Evolutionary conservation across 345 rosid species (phyloP).

Genomic region (Heritiera fomes): DNA sequence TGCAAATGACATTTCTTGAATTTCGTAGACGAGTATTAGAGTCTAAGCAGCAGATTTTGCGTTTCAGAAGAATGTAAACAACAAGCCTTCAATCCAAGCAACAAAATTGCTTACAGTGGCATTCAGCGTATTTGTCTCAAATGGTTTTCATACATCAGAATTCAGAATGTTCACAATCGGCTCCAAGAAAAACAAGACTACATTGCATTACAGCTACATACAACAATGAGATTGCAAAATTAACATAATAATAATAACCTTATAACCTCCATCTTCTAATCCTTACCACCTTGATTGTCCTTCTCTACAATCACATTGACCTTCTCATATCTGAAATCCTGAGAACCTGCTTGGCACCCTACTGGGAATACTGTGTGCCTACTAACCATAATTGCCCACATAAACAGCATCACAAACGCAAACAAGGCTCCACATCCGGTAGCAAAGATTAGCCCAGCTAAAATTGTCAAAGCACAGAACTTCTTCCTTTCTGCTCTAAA

Average conservation of each 20-base stretch:
- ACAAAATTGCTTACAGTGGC: neutral
- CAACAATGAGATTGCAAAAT: slow-evolving; percentile 16
- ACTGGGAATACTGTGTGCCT: slow-evolving; percentile 30
- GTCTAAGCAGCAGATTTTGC: slow-evolving; percentile 1
- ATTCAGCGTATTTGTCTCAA: neutral
- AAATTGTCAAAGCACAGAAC: slow-evolving; percentile 37
- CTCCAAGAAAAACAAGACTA: neutral
- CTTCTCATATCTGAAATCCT: slow-evolving; percentile 49
- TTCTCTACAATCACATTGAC: slow-evolving; percentile 37
- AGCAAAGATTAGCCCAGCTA: slow-evolving; percentile 46
- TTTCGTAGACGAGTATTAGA: neutral
- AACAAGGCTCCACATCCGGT: slow-evolving; percentile 48
- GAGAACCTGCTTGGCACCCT: slow-evolving; percentile 20
- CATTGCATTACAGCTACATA: slow-evolving; percentile 15
- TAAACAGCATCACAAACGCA: slow-evolving; percentile 37
- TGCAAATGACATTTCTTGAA: neutral
- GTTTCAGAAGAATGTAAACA: neutral
- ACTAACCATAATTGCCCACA: slow-evolving; percentile 38
- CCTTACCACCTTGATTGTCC: slow-evolving; percentile 19
- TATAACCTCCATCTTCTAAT: slow-evolving; percentile 15
- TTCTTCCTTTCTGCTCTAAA: slow-evolving; percentile 22
- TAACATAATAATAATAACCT: slow-evolving; percentile 6
- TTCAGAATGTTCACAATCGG: neutral
- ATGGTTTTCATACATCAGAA: neutral
- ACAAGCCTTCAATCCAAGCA: neutral